Percentiles rank a stretch among this genome's conserved stretches.
Evolutionary conservation across 176 grass and related monocot genomes (phyloP).

Genomic region (Zea luxurians): DNA sequence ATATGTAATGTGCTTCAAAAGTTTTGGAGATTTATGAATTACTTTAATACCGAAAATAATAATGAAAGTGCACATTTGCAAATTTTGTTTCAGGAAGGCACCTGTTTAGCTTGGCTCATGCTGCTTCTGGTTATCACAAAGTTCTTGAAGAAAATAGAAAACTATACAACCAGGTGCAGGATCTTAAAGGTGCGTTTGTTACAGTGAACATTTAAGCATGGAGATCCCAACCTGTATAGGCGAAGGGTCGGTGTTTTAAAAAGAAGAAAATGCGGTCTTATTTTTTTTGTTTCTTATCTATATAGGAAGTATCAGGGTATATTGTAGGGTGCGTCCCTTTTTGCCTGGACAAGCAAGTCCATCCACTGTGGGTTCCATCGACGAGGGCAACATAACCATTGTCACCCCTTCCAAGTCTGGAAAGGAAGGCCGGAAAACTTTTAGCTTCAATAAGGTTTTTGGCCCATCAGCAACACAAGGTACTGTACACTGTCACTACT

Average conservation of each 20-base stretch:
- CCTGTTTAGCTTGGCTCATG: conserved; percentile 78
- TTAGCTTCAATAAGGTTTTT: conserved; percentile 97
- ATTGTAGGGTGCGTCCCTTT: conserved; percentile 93
- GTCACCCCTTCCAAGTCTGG: conserved; percentile 72
- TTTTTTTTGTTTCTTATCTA: conserved; percentile 26
- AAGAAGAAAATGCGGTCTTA: conserved; percentile 16
- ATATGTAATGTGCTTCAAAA: background rate
- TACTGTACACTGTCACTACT: conserved; percentile 33
- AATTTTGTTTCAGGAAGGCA: conserved; percentile 68
- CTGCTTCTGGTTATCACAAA: conserved; percentile 89
- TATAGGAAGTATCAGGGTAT: conserved; percentile 96
- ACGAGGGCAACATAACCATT: conserved; percentile 86
- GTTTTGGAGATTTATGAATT: conserved; percentile 19
- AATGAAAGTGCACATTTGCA: conserved; percentile 36
- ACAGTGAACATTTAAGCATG: conserved; percentile 6
- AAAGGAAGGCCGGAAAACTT: conserved; percentile 78
- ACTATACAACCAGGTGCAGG: conserved; percentile 98
- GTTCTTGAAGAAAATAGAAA: conserved; percentile 99
- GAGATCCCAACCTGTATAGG: background rate
- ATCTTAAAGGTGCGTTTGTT: conserved; percentile 82
- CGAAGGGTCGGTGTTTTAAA: background rate
- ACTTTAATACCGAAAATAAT: conserved; percentile 25
- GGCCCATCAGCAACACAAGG: conserved; percentile 91
- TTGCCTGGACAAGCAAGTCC: conserved; percentile 82
- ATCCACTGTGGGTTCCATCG: conserved; percentile 69